Evolutionary conservation across 257 asterid species (phyloP), one percentile per base, ranked within the genome.

Genomic region (Fraxinus excelsior): DNA sequence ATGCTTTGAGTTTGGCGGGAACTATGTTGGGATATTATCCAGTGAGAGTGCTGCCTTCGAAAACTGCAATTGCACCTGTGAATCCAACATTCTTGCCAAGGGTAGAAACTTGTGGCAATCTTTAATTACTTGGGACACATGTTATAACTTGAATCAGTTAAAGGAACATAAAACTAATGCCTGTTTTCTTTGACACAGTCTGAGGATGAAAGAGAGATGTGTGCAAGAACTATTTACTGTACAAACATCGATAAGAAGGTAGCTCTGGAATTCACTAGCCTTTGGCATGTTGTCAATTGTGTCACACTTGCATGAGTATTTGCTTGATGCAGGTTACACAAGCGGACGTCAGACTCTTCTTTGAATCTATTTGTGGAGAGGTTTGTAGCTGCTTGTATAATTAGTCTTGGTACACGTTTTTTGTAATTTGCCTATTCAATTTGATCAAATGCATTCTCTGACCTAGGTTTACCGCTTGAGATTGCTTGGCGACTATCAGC

Each of bases 401-500:
- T 80, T 60, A 78, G 58, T 67, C 29, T 42, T 53, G 71, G n/a
- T 7, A 40, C 67, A 71, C 67, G 62, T 71, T 79, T 69, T 76
- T 9, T 9, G 31, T 40, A 42, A n/a, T 60, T 77, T 68, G 67
- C 62, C 64, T 72, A 58, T 60, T 77, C 68, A 65, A 56, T 74
- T 34, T 80, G 56, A 74, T 71, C 75, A 66, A 71, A 12, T 87
- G 72, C 74, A 66, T 84, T 78, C 71, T 80, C 81, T 87, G 85
- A 73, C 80, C 66, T 91, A 95, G 99, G 99, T 95, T 83, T 79
- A 81, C 80, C 94, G 98, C 83, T 73, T 96, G 92, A 92, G 99
- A 93, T 85, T 96, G 88, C 97, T 95, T 75, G 99, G 99, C 70
- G 99, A 95, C 84, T 91, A 85, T 80, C 98, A 91, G 79, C 98